phyloP scores from a whole-genome alignment of 768 basidiomycete genomes.

The Epithele typhae region DNA sequence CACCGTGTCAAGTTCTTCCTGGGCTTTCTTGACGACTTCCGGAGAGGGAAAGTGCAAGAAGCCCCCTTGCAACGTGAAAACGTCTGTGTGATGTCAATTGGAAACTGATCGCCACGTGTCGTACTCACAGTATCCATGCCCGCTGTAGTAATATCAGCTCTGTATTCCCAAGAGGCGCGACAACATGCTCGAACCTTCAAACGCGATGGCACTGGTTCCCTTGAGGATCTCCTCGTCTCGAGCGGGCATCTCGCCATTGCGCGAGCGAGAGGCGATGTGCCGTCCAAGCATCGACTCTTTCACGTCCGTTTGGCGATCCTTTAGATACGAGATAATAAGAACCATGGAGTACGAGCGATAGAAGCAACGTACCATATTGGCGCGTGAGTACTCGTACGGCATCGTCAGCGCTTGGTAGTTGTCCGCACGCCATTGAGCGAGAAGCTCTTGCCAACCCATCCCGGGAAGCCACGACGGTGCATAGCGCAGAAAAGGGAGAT shows the following conservation, averaged over 20 bases:
- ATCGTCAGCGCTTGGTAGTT: no score
- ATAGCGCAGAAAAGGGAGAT: conserved; percentile 5
- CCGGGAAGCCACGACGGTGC: conserved; percentile 7
- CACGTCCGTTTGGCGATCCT: background rate
- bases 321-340: no score
- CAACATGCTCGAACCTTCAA: background rate
- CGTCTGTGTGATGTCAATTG: background rate
- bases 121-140: background rate
- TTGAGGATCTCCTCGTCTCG: background rate
- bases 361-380: no score
- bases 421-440: background rate
- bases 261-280: no score
- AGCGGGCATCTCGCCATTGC: no score
- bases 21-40: conserved; percentile 5
- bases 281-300: background rate
- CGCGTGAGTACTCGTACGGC: background rate
- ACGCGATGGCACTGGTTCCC: background rate
- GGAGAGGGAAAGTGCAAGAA: conserved; percentile 12
- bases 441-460: background rate
- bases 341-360: no score
- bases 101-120: background rate
- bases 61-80: conserved; percentile 2
- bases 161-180: background rate
- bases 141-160: background rate
- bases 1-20: conserved; percentile 14